phyloP scores from a whole-genome alignment of 116 monocot genomes.

The Posidonia oceanica region DNA sequence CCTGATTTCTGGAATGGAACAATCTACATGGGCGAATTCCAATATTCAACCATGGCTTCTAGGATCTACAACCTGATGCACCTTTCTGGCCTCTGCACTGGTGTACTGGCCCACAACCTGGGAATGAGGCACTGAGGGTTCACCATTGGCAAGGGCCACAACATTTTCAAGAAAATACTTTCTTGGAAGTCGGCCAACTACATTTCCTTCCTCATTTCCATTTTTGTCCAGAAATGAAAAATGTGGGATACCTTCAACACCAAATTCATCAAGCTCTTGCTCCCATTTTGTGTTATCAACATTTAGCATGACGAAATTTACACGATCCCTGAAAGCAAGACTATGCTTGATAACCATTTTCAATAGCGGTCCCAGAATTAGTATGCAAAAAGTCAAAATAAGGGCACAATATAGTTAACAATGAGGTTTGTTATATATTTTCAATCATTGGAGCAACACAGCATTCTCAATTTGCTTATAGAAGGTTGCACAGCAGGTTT shows the following conservation, averaged over 20 bases:
- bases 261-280: conserved; percentile 96
- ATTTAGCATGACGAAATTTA: conserved; percentile 96
- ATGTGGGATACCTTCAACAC: conserved; percentile 77
- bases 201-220: conserved; percentile 89
- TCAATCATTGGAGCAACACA: no score
- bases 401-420: neutral
- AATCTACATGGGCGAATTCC: no score
- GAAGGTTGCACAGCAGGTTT: no score
- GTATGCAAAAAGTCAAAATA: neutral
- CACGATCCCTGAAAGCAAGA: conserved; percentile 40
- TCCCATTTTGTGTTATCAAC: conserved; percentile 99
- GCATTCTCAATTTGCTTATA: no score
- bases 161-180: conserved; percentile 81
- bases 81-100: conserved; percentile 61
- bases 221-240: conserved; percentile 62
- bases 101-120: conserved; percentile 64
- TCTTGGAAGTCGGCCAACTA: conserved; percentile 75
- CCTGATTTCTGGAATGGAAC: no score
- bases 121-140: conserved; percentile 64
- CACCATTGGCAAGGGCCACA: conserved; percentile 72
- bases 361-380: neutral
- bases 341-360: neutral
- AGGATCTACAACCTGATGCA: conserved; percentile 69
- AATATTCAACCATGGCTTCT: conserved; percentile 66
- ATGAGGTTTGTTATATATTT: neutral